phyloP scores from a whole-genome alignment of 2,329 filamentous ascomycete genomes.

The Simplicillium sp. region DNA sequence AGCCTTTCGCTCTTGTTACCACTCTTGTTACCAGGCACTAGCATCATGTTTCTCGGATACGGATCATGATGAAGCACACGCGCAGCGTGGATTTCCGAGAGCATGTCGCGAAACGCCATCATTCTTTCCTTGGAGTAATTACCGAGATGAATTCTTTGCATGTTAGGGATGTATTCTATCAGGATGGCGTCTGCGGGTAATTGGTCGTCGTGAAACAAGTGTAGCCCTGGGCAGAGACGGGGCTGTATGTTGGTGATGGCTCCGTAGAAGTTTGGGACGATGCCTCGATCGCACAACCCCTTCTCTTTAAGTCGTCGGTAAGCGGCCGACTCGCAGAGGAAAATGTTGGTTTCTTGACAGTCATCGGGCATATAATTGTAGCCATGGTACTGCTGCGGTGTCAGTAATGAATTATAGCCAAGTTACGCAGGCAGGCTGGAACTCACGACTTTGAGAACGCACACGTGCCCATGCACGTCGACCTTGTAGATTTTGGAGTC shows the following conservation, averaged over 20 bases:
- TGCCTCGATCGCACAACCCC: too few relatives aligned
- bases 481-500: too few relatives aligned
- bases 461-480: too few relatives aligned
- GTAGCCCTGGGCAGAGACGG: neutral
- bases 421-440: too few relatives aligned
- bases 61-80: neutral
- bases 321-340: too few relatives aligned
- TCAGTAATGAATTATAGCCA: too few relatives aligned
- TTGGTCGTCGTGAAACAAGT: neutral
- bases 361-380: too few relatives aligned
- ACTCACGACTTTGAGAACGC: too few relatives aligned
- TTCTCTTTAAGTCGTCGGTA: too few relatives aligned
- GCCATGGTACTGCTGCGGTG: too few relatives aligned
- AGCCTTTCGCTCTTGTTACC: neutral
- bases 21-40: neutral
- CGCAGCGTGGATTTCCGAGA: neutral
- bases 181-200: neutral
- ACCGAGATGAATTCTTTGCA: neutral
- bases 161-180: constrained; percentile 2
- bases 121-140: neutral
- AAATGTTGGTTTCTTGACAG: too few relatives aligned
- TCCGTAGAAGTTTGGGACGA: constrained; percentile 1
- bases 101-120: too few relatives aligned
- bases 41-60: constrained; percentile 1
- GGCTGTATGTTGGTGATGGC: neutral